Evolutionary conservation across 306 rosid species (phyloP).

Genomic region (Trifolium fragiferum): DNA sequence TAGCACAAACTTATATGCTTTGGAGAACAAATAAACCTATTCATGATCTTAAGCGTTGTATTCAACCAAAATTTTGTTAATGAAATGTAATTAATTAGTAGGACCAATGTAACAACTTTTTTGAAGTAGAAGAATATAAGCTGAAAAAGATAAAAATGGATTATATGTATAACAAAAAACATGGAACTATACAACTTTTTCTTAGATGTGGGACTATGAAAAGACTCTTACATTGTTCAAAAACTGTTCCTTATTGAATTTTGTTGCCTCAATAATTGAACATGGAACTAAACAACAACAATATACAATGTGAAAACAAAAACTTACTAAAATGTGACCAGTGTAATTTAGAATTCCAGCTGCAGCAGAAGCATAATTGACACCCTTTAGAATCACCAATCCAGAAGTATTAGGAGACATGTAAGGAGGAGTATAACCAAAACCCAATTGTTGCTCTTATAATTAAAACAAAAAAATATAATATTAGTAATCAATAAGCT

Average conservation of each 20-base stretch:
- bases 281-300: not conserved
- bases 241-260: not conserved
- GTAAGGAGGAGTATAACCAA: conserved; percentile 62
- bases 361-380: conserved; percentile 80
- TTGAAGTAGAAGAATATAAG: no score
- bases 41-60: no score
- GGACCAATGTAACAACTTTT: no score
- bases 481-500: not conserved
- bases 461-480: not conserved
- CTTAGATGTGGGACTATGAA: no score
- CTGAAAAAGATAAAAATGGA: no score
- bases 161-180: no score
- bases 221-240: not conserved
- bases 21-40: no score
- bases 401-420: conserved; percentile 68
- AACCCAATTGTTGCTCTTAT: conserved; percentile 63
- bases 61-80: no score
- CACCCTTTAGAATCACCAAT: conserved; percentile 56
- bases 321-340: conserved; percentile 63
- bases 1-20: no score
- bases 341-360: conserved; percentile 69
- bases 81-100: no score
- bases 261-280: not conserved
- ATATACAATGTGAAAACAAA: not conserved
- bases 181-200: no score